Conservation (phyloP, 345 rosid species). For the Dipteronia sinensis region DNA sequence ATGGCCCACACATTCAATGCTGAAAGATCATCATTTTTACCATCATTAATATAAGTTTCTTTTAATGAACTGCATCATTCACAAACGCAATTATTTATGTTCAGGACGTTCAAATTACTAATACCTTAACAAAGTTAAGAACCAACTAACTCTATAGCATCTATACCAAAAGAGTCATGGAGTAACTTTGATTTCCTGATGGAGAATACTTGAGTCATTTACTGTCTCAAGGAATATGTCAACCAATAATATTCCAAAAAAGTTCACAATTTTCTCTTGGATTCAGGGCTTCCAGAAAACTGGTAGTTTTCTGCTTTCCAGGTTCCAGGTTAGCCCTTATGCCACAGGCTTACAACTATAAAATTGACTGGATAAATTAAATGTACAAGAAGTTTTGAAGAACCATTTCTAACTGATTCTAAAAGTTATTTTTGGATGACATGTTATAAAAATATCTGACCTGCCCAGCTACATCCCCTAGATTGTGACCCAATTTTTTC, state of each 20-base stretch:
- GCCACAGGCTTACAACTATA: background rate
- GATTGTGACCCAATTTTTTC: slow-evolving; percentile 41
- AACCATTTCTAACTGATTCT: background rate
- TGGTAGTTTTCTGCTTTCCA: background rate
- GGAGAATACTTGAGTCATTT: background rate
- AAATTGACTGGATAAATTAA: background rate
- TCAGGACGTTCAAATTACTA: background rate
- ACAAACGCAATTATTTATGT: too few species aligned
- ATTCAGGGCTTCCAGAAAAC: background rate
- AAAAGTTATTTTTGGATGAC: background rate
- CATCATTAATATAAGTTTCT: background rate
- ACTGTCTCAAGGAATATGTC: too few species aligned
- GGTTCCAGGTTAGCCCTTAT: background rate
- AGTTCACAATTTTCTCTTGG: background rate
- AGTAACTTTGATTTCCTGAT: background rate
- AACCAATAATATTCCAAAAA: too few species aligned
- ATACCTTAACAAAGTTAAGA: background rate
- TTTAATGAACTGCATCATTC: too few species aligned
- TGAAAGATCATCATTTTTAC: too few species aligned
- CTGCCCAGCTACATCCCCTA: slow-evolving; percentile 51
- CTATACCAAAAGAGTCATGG: background rate
- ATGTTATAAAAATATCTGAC: slow-evolving; percentile 15
- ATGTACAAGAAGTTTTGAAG: background rate
- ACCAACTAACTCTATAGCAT: background rate
- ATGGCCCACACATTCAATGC: too few species aligned